A percentile compares a stretch with the other conserved stretches of the same genome.
Conservation (phyloP, 2,329 filamentous ascomycete genomes). For the Scytalidium sp. region DNA sequence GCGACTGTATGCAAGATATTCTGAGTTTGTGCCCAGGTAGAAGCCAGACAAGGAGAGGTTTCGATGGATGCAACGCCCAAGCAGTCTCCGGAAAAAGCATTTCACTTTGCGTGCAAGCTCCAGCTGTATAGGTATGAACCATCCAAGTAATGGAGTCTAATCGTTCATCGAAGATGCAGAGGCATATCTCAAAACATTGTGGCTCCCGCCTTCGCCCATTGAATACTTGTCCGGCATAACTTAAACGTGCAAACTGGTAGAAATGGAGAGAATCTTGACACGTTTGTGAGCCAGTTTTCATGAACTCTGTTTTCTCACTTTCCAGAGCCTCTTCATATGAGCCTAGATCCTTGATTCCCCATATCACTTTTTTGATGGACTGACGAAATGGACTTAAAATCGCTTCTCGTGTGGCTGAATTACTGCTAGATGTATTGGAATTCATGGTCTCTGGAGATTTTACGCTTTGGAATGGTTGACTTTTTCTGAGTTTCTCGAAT, state of each 20-base stretch:
- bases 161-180: not conserved
- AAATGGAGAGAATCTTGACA: not conserved
- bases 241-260: slow-evolving; percentile 1
- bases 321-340: too few species aligned
- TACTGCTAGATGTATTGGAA: too few species aligned
- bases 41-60: slow-evolving; percentile 4
- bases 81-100: not conserved
- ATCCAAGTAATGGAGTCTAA: slow-evolving; percentile 3
- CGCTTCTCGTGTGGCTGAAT: too few species aligned
- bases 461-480: too few species aligned
- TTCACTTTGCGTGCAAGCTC: not conserved
- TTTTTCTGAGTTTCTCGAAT: too few species aligned
- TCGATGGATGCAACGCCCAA: slow-evolving; percentile 1
- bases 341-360: too few species aligned
- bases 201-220: not conserved
- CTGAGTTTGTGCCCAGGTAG: slow-evolving; percentile 4
- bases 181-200: slow-evolving; percentile 1
- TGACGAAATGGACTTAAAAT: too few species aligned
- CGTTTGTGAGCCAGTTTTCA: not conserved
- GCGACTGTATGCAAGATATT: slow-evolving; percentile 1
- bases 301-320: not conserved
- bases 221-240: not conserved
- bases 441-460: too few species aligned
- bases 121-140: slow-evolving; percentile 2
- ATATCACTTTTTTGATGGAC: too few species aligned